These are phyloP conservation scores for Polyporus arcularius DNA, from an alignment of 768 basidiomycete species.

Conservation along the genomic window DNA sequence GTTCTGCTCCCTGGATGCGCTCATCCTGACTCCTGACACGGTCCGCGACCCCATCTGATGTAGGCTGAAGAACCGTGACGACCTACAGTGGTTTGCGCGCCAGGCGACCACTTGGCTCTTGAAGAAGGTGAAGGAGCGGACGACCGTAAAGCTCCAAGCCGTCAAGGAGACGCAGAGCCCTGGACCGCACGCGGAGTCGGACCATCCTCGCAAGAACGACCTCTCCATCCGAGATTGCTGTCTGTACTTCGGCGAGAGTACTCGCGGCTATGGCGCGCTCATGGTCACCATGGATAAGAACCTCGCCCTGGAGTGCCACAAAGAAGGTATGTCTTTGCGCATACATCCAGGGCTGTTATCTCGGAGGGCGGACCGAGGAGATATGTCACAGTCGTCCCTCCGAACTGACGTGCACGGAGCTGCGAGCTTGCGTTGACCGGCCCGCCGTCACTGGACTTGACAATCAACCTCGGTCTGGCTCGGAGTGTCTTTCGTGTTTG, in stretches of 20 bases:
- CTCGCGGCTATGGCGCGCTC: slow-evolving; percentile 51
- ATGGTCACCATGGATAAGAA: slow-evolving; percentile 69
- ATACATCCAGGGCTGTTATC: background rate
- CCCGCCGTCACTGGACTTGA: no score
- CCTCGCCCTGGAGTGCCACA: slow-evolving; percentile 54
- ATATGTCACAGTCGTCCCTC: no score
- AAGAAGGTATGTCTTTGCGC: slow-evolving; percentile 38
- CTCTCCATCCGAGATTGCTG: slow-evolving; percentile 77
- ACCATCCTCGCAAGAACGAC: slow-evolving; percentile 52
- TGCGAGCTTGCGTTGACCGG: no score
- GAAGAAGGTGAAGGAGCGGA: slow-evolving; percentile 30
- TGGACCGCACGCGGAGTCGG: slow-evolving; percentile 1
- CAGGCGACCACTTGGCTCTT: slow-evolving; percentile 42
- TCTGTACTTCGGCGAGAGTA: slow-evolving; percentile 50
- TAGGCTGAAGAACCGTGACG: slow-evolving; percentile 43
- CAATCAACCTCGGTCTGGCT: background rate
- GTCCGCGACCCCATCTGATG: background rate
- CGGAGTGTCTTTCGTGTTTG: background rate
- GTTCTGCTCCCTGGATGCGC: no score
- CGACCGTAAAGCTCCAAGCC: slow-evolving; percentile 32
- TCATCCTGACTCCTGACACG: no score
- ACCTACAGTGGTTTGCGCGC: slow-evolving; percentile 64
- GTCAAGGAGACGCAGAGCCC: slow-evolving; percentile 26
- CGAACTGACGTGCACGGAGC: no score
- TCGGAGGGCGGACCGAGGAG: no score